Evolutionary conservation across 768 basidiomycete genomes (phyloP).

Genomic region (Mycena leptocephala): DNA sequence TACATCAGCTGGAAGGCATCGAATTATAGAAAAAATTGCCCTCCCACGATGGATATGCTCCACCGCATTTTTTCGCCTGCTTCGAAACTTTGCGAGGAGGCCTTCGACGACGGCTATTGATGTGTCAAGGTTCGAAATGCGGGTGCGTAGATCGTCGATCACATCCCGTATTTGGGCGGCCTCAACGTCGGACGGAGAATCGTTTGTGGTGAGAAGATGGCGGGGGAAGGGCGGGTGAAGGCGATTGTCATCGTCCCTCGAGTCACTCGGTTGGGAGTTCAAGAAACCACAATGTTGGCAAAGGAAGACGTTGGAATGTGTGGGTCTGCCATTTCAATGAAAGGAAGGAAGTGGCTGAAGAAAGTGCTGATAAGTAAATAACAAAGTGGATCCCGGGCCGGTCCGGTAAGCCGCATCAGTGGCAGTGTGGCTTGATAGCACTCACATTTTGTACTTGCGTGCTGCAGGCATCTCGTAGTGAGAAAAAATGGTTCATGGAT

Average conservation of each 20-base stretch:
- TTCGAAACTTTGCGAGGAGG: not conserved
- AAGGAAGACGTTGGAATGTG: too few relatives aligned
- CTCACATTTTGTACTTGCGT: too few relatives aligned
- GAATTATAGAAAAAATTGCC: not conserved
- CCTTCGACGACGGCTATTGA: not conserved
- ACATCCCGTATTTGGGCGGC: not conserved
- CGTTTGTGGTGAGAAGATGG: constrained; percentile 6
- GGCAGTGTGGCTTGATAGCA: too few relatives aligned
- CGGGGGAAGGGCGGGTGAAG: not conserved
- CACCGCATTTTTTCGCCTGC: not conserved
- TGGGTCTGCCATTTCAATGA: too few relatives aligned
- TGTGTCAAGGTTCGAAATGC: not conserved
- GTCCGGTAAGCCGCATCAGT: too few relatives aligned
- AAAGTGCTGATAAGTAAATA: too few relatives aligned
- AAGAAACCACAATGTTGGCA: not conserved
- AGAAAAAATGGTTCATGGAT: too few relatives aligned
- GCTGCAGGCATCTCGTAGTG: too few relatives aligned
- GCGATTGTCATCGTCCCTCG: not conserved
- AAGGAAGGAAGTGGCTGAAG: too few relatives aligned
- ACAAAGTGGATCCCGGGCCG: too few relatives aligned
- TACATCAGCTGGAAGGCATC: constrained; percentile 9
- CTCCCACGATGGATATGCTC: not conserved
- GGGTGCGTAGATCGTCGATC: not conserved
- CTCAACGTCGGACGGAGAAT: constrained; percentile 10
- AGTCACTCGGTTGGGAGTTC: not conserved